phyloP scores from a whole-genome alignment of 192 early-diverging fungal genomes.

The Nowakowskiella sp. region DNA sequence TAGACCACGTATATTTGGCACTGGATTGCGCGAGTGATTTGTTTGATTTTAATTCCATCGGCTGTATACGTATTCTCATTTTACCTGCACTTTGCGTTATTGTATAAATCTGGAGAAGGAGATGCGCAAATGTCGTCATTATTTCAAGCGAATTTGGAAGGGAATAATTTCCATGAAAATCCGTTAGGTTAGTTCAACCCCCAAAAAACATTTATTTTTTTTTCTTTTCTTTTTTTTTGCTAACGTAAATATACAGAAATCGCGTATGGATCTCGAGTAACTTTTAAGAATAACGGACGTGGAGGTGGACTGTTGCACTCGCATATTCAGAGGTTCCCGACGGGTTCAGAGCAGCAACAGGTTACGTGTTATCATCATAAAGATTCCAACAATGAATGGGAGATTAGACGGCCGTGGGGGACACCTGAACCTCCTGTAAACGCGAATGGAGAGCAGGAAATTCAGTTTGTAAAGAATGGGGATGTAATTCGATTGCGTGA shows the following conservation, averaged over 20 bases:
- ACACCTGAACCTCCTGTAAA: slow-evolving; percentile 23
- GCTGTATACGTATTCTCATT: slow-evolving; percentile 78
- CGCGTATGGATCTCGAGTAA: slow-evolving; percentile 83
- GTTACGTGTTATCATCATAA: slow-evolving; percentile 90
- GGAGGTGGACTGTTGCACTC: slow-evolving; percentile 93
- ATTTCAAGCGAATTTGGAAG: slow-evolving; percentile 89
- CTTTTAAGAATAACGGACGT: slow-evolving; percentile 71
- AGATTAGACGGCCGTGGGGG: slow-evolving; percentile 56
- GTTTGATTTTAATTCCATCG: slow-evolving; percentile 75
- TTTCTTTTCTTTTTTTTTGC: slow-evolving; percentile 2
- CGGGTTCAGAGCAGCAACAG: slow-evolving; percentile 91
- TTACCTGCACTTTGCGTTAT: slow-evolving; percentile 77
- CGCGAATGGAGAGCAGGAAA: slow-evolving; percentile 5
- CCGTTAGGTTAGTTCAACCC: slow-evolving; percentile 57
- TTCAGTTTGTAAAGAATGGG: slow-evolving; percentile 64
- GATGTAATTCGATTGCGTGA: slow-evolving; percentile 70
- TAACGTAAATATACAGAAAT: slow-evolving; percentile 50
- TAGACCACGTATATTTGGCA: slow-evolving; percentile 63
- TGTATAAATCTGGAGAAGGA: slow-evolving; percentile 72
- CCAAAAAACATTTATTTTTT: not conserved
- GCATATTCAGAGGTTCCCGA: slow-evolving; percentile 76
- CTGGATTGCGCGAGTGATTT: slow-evolving; percentile 73
- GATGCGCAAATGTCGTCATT: slow-evolving; percentile 91
- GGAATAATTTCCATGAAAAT: slow-evolving; percentile 68
- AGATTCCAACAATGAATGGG: slow-evolving; percentile 91